phyloP scores from a whole-genome alignment of 2,329 filamentous ascomycete genomes.

The Colletotrichum sp. region DNA sequence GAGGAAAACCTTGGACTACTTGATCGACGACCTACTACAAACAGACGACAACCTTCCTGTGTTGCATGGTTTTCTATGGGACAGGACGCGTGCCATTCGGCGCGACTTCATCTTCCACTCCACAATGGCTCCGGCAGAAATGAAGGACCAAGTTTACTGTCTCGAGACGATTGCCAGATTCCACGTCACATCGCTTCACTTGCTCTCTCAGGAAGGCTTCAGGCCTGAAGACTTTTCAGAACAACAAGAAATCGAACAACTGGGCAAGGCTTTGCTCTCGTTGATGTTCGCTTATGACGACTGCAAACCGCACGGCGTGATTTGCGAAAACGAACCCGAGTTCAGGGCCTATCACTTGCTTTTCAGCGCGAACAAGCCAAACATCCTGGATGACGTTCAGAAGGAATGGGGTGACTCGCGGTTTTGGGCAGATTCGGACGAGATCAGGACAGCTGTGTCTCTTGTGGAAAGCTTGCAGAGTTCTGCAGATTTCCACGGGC shows the following conservation, averaged over 20 bases:
- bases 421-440: slow-evolving; percentile 59
- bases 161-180: slow-evolving; percentile 72
- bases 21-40: slow-evolving; percentile 64
- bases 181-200: slow-evolving; percentile 69
- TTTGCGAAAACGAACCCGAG: slow-evolving; percentile 68
- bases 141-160: slow-evolving; percentile 65
- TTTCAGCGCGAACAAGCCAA: slow-evolving; percentile 64
- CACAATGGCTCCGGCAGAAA: slow-evolving; percentile 60
- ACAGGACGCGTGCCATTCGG: slow-evolving; percentile 70
- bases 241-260: slow-evolving; percentile 71
- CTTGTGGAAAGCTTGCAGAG: slow-evolving; percentile 67
- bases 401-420: slow-evolving; percentile 58
- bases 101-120: slow-evolving; percentile 74
- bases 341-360: slow-evolving; percentile 71
- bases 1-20: slow-evolving; percentile 65
- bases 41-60: slow-evolving; percentile 59
- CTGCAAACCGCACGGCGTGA: slow-evolving; percentile 61
- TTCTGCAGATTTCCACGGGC: slow-evolving; percentile 61
- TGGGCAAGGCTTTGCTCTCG: slow-evolving; percentile 69
- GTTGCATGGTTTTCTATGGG: slow-evolving; percentile 71
- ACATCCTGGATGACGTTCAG: slow-evolving; percentile 57
- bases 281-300: slow-evolving; percentile 71
- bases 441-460: slow-evolving; percentile 65
- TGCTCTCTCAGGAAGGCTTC: slow-evolving; percentile 62
- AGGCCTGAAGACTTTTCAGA: slow-evolving; percentile 67